Base-by-base conservation (phyloP, 2,329 filamentous ascomycete genomes). In the Paradendryphiella salina region DNA sequence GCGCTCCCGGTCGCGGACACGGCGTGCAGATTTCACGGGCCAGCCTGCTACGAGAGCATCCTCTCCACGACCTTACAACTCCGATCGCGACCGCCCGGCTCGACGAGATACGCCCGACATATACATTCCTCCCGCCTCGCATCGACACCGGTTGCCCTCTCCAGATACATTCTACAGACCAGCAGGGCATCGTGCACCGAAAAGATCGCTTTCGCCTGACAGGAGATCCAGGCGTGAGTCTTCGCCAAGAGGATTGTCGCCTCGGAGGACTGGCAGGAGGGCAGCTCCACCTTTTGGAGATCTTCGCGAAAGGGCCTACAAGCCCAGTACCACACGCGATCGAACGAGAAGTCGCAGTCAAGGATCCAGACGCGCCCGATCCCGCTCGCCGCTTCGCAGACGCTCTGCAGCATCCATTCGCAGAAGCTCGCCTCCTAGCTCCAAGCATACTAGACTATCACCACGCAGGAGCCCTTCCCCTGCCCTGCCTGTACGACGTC, bases 121-220 rank as follows among this genome's bases (percentile, higher is more conserved):
- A 20, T 73, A 75, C 59, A 61, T 73, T 21, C 67, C 67, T 28
- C 40, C 57, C 0, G 50, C 60, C 6, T 47, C 67, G 10, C 57
- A 63, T 47, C 74, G 72, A 33, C 73, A 70, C 38, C 74, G 73
- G 48, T 78, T 76, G 29, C 72, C 64, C 11, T 77, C 76, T 11
- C 62, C 57, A 52, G 74, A 76, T 36, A 73, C 72, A 23, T 62
- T 68, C 44, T 73, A 75, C 56, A 60, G 66, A 45, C 60, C 63
- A 17, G 64, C 65, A 31, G 55, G 69, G 31, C 61, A 62, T 41
- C 63, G 67, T 48, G 54, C 54, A 39, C 64, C 71, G 36, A 69
- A 66, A 59, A 62, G 70, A 41, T 72, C 71, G 11, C 17, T 46
- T 38, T 66, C 70, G 20, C 64, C 66, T 21, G 68, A 69, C 14